phyloP scores from a whole-genome alignment of 768 basidiomycete genomes.

The Pulveroboletus sp. region DNA sequence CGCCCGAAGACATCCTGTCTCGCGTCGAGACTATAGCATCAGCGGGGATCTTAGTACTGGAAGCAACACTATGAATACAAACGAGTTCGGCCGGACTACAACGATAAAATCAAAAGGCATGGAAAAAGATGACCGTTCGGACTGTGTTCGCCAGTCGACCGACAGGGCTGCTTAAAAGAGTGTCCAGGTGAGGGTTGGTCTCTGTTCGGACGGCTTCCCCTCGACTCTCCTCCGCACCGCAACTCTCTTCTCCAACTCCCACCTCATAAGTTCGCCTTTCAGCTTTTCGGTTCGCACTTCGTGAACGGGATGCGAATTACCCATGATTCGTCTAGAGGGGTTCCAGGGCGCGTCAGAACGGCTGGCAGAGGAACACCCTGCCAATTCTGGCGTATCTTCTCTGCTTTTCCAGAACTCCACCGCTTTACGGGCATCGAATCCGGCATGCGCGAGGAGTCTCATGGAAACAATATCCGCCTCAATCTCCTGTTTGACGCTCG shows the following conservation, averaged over 20 bases:
- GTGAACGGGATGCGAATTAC: slow-evolving; percentile 43
- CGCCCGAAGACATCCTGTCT: too few species aligned
- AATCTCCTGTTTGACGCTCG: slow-evolving; percentile 77
- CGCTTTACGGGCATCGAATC: slow-evolving; percentile 82
- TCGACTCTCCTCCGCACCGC: slow-evolving; percentile 17
- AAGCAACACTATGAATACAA: neutral
- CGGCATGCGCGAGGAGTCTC: slow-evolving; percentile 85
- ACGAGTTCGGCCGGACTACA: slow-evolving; percentile 4
- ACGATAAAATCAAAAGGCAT: neutral
- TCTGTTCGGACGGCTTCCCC: slow-evolving; percentile 18
- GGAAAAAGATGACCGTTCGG: neutral
- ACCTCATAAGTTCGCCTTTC: slow-evolving; percentile 41
- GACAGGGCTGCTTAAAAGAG: slow-evolving; percentile 7
- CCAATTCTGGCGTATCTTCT: slow-evolving; percentile 24
- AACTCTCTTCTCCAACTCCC: slow-evolving; percentile 37
- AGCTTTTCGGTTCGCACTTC: slow-evolving; percentile 39
- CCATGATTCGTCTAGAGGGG: slow-evolving; percentile 30
- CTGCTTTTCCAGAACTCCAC: slow-evolving; percentile 79
- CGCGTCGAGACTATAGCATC: too few species aligned
- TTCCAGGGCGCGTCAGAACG: slow-evolving; percentile 13
- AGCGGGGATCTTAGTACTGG: too few species aligned
- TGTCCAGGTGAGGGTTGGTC: slow-evolving; percentile 8
- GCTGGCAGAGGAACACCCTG: slow-evolving; percentile 19
- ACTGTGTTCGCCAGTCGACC: neutral
- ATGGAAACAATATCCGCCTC: slow-evolving; percentile 91